Conservation (phyloP, 495 filamentous ascomycete species). For the Penicillium maclennaniae region DNA sequence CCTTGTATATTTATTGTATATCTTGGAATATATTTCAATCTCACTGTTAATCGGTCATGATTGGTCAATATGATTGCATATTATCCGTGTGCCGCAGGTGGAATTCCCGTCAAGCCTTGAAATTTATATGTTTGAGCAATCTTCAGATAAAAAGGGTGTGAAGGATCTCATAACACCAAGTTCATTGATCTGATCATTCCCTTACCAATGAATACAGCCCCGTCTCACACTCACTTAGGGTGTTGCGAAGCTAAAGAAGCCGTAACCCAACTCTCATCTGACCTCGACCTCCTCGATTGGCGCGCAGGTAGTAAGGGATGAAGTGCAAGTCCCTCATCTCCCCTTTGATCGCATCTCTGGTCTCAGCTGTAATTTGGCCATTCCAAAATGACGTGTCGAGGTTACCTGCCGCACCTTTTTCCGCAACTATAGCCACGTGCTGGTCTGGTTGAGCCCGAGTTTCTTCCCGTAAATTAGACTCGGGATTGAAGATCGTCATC, state of each 20-base stretch:
- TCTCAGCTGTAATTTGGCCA: constrained; percentile 20
- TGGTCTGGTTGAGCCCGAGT: constrained; percentile 16
- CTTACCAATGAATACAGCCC: no score
- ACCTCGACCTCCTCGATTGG: constrained; percentile 49
- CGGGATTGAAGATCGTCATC: constrained; percentile 21
- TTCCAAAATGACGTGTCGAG: constrained; percentile 28
- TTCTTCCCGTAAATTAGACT: constrained; percentile 16
- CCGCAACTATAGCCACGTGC: constrained; percentile 33
- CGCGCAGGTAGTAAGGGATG: constrained; percentile 49
- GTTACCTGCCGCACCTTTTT: constrained; percentile 29
- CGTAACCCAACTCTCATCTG: constrained; percentile 44
- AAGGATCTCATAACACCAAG: no score
- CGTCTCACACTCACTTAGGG: no score
- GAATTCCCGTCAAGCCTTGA: not conserved
- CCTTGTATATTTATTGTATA: not conserved
- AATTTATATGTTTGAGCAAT: no score
- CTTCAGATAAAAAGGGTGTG: no score
- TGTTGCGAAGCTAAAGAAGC: not conserved
- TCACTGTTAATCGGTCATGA: not conserved
- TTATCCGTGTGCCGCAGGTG: not conserved
- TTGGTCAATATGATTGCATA: not conserved
- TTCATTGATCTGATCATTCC: no score
- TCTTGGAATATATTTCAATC: not conserved
- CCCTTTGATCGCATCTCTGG: constrained; percentile 3
- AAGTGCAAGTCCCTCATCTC: constrained; percentile 35